phyloP scores from a whole-genome alignment of 805 yeast genomes.

The Maudiozyma bulderi region DNA sequence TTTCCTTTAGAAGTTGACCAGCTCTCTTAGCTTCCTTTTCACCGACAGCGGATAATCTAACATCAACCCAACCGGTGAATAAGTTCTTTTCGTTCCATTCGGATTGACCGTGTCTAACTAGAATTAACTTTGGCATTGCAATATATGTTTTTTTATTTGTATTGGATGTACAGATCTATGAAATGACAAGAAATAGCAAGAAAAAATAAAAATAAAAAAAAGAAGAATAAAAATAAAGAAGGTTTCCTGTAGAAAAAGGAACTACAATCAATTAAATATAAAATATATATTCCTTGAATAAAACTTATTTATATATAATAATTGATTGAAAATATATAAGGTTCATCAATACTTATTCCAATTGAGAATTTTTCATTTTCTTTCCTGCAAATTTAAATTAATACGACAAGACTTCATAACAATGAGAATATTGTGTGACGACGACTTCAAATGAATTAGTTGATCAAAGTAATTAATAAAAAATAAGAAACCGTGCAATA shows the following conservation, averaged over 20 bases:
- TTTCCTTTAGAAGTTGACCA: slow-evolving; percentile 82
- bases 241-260: background rate
- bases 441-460: background rate
- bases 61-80: slow-evolving; percentile 99
- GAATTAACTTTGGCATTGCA: slow-evolving; percentile 58
- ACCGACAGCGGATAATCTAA: slow-evolving; percentile 73
- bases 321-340: too few relatives aligned
- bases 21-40: slow-evolving; percentile 87
- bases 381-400: background rate
- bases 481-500: background rate
- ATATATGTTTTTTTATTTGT: background rate
- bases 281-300: background rate
- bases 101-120: slow-evolving; percentile 98
- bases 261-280: background rate
- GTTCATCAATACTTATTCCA: too few relatives aligned
- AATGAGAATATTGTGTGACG: background rate
- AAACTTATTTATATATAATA: background rate
- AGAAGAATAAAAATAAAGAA: background rate
- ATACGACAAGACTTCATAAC: background rate
- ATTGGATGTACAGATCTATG: background rate
- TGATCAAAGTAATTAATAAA: background rate
- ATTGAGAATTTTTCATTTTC: too few relatives aligned
- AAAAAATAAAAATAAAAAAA: background rate
- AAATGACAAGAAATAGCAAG: background rate
- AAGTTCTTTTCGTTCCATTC: slow-evolving; percentile 98